phyloP scores from a whole-genome alignment of 2,329 filamentous ascomycete genomes.

The Fusarium humuli region DNA sequence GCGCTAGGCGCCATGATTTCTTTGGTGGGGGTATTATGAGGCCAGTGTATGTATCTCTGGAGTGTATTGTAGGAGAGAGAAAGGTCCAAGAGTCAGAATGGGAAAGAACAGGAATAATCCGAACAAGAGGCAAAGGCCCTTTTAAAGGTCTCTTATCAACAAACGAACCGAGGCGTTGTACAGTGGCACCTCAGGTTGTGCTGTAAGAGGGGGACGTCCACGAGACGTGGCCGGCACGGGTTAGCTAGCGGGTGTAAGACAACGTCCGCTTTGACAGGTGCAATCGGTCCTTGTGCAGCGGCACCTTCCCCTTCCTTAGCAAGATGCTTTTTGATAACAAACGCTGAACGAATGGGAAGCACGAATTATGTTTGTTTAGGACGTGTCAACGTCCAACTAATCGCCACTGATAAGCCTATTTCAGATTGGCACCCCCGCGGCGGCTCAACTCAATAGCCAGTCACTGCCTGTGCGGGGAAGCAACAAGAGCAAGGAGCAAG shows the following conservation, averaged over 20 bases:
- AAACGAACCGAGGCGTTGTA: slow-evolving; percentile 31
- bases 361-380: slow-evolving; percentile 17
- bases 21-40: not conserved
- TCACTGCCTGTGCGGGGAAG: slow-evolving; percentile 37
- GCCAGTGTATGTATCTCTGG: not conserved
- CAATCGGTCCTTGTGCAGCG: slow-evolving; percentile 25
- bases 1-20: slow-evolving; percentile 66
- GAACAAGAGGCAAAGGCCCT: slow-evolving; percentile 12
- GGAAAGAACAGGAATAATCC: not conserved
- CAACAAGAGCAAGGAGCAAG: not conserved
- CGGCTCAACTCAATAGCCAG: slow-evolving; percentile 21
- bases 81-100: not conserved
- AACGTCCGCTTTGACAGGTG: slow-evolving; percentile 18
- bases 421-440: slow-evolving; percentile 37
- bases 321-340: slow-evolving; percentile 31
- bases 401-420: slow-evolving; percentile 45
- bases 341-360: slow-evolving; percentile 28
- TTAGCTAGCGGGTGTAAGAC: slow-evolving; percentile 40
- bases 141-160: slow-evolving; percentile 37
- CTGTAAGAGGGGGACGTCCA: slow-evolving; percentile 24
- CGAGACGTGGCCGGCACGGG: slow-evolving; percentile 31
- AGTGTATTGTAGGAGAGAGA: not conserved
- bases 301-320: slow-evolving; percentile 34
- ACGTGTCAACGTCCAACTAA: slow-evolving; percentile 17
- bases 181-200: slow-evolving; percentile 5